A percentile compares a stretch with the other conserved stretches of the same genome.
These are phyloP conservation scores for Durio zibethinus DNA, from an alignment of 345 rosid genomes.

Conservation along the genomic window DNA sequence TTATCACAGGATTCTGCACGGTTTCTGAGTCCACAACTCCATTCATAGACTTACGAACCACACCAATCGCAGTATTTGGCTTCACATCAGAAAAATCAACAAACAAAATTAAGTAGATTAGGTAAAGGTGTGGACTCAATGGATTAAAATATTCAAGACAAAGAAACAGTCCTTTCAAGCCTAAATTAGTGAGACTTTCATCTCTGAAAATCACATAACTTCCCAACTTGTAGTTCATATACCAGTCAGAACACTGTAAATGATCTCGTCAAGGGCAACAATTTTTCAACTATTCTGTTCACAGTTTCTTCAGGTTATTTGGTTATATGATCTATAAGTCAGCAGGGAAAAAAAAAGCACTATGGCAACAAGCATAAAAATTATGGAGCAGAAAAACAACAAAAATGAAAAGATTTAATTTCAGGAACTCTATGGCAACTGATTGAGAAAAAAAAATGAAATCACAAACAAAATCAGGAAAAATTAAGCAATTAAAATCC, in stretches of 20 bases:
- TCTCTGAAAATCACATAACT: not conserved
- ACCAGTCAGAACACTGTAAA: not conserved
- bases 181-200: not conserved
- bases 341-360: not conserved
- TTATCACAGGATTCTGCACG: constrained; percentile 37
- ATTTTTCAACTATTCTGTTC: not conserved
- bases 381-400: not conserved
- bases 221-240: not conserved
- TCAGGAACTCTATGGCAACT: not conserved
- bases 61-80: constrained; percentile 34
- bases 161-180: not conserved
- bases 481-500: constrained; percentile 27
- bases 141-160: not conserved
- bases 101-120: constrained; percentile 18
- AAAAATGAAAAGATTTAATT: not conserved
- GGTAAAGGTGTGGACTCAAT: constrained; percentile 8
- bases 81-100: constrained; percentile 35
- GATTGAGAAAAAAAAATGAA: not conserved
- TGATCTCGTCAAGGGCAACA: not conserved
- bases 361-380: not conserved
- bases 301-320: not conserved
- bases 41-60: constrained; percentile 22
- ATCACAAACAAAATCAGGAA: not conserved
- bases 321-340: constrained; percentile 6
- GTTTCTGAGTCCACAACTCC: constrained; percentile 28